phyloP scores from a whole-genome alignment of 2,329 filamentous ascomycete genomes.

The Celoporthe dispersa region DNA sequence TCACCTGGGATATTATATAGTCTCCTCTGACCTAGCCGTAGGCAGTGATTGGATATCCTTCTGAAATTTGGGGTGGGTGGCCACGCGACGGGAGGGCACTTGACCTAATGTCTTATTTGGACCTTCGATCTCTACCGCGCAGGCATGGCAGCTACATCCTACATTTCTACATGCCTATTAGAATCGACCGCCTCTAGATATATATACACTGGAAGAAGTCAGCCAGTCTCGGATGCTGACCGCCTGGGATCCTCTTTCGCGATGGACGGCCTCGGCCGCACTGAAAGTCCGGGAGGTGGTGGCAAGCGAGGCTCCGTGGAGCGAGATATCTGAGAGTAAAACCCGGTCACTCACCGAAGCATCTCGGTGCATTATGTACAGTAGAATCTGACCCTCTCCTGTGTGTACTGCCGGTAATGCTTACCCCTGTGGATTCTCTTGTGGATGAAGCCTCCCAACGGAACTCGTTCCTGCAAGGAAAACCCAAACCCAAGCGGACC shows the following conservation, averaged over 20 bases:
- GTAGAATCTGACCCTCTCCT: neutral
- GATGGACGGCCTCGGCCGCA: neutral
- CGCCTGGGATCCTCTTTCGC: neutral
- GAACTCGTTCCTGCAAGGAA: neutral
- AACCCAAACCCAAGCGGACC: neutral
- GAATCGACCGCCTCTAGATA: neutral
- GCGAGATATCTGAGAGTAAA: neutral
- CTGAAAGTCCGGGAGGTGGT: neutral
- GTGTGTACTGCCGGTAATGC: neutral
- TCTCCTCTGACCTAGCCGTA: neutral
- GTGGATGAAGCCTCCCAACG: neutral
- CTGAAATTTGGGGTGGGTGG: neutral
- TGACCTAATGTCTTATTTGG: neutral
- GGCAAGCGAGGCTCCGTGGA: neutral
- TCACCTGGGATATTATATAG: neutral
- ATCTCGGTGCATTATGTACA: neutral
- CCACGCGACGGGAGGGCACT: neutral
- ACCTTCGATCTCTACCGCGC: neutral
- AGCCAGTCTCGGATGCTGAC: neutral
- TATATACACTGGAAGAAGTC: neutral
- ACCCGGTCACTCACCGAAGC: neutral
- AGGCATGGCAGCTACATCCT: neutral
- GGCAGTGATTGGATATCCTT: neutral
- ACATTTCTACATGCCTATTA: neutral
- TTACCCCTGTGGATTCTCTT: neutral